Conservation (phyloP, 345 rosid species). For the Eucalyptus curtisii region DNA sequence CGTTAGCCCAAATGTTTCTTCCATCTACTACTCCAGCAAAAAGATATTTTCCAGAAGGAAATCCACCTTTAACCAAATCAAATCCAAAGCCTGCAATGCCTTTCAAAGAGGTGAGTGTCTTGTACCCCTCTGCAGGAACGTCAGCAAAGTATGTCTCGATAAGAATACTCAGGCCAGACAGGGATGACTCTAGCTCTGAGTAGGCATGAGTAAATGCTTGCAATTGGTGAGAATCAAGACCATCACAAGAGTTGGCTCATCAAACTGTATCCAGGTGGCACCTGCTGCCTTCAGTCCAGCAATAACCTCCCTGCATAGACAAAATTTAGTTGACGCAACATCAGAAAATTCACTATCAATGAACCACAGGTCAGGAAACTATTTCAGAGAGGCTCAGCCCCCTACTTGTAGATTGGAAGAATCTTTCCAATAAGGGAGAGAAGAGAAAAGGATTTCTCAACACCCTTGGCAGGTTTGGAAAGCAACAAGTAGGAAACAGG, state of each 20-base stretch:
- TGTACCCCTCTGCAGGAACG: constrained; percentile 66
- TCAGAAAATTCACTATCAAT: constrained; percentile 2
- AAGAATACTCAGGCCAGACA: constrained; percentile 75
- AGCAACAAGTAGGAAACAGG: constrained; percentile 92
- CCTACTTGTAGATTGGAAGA: constrained; percentile 82
- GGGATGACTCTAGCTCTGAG: constrained; percentile 63
- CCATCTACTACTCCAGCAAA: constrained; percentile 97
- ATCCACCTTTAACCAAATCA: constrained; percentile 71
- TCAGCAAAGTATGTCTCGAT: constrained; percentile 95
- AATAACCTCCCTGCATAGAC: constrained; percentile 61
- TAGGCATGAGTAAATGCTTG: constrained; percentile 70
- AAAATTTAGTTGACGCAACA: background rate
- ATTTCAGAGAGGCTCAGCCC: background rate
- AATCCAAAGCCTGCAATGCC: constrained; percentile 71
- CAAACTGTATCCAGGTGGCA: constrained; percentile 93
- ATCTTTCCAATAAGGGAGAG: constrained; percentile 79
- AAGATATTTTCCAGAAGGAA: constrained; percentile 76
- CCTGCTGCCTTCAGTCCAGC: constrained; percentile 86
- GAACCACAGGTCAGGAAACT: background rate
- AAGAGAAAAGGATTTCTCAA: constrained; percentile 64
- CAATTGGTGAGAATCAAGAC: constrained; percentile 72
- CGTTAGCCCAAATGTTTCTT: constrained; percentile 97
- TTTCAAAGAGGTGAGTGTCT: constrained; percentile 73
- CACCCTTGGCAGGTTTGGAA: constrained; percentile 88
- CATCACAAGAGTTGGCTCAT: constrained; percentile 80